Base-by-base conservation (phyloP, 495 filamentous ascomycete species). In the Annulohypoxylon moriforme region DNA sequence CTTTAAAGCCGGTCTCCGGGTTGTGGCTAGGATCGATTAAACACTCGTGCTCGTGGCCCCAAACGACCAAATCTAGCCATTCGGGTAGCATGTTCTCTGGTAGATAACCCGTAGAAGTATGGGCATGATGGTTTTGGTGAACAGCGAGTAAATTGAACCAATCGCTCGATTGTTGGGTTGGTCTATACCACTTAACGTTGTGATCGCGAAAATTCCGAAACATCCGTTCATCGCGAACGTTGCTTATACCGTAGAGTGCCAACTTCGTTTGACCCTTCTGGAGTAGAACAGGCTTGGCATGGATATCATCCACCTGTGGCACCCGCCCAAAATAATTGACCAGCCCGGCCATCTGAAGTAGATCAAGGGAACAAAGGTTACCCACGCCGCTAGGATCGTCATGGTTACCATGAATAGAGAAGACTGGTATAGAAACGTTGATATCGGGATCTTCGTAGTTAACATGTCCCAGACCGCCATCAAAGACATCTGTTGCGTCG, bases 11-110 rank as follows among this genome's bases (percentile, higher is more conserved):
- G 64, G 89, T 96, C 77, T 97, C 94, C 0, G 92, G 88, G 74
- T 97, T 98, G 24, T 87, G 85, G 10, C 79, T 75, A 0, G 96
- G 96, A 42, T 97, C 88, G 71, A 98, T 96, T 4, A 96, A 78
- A 77, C 95, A 98, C 81, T 99, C 96, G 74, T 99, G 96, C 78
- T 99, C 96, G 74, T 99, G 96, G 24, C 96, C 96, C 96, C 96
- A 99, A 49, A 99, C 83, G 0, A 98, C 89, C 14, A 99, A 82
- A 76, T 99, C 93, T 38, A 98, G 80, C 76, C 97, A 99, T 4
- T 92, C 90, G 0, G 96, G 96, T 0, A 99, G 88, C 76, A 98
- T 96, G 75, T 93, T 93, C 76, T 99, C 96, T 1, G 96, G 94
- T 0, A 99, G 85, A 75, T 97, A 98, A 18, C 91, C 88, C 2